These are phyloP conservation scores for Pseudevernia furfuracea DNA, from an alignment of 495 filamentous ascomycete genomes.

Conservation along the genomic window DNA sequence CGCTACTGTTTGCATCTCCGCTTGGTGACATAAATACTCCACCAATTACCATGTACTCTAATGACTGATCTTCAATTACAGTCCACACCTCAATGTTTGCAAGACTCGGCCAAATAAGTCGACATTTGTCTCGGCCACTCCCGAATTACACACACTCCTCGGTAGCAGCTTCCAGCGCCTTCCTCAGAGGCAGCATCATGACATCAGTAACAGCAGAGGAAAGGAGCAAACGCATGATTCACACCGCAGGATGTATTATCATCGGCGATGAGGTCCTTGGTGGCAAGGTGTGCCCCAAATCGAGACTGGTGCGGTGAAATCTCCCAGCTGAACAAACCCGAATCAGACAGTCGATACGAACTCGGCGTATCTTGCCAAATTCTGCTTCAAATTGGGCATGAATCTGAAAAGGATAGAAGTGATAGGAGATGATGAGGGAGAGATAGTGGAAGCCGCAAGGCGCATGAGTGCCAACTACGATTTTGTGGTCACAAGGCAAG, in stretches of 20 bases:
- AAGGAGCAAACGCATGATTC: slow-evolving; percentile 56
- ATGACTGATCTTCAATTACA: neutral
- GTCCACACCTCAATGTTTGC: slow-evolving; percentile 52
- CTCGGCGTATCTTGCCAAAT: slow-evolving; percentile 83
- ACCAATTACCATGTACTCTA: neutral
- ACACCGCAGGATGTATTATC: slow-evolving; percentile 88
- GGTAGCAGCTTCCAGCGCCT: slow-evolving; percentile 35
- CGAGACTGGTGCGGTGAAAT: no score
- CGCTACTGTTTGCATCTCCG: neutral
- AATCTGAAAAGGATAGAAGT: slow-evolving; percentile 83
- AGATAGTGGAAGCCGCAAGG: slow-evolving; percentile 79
- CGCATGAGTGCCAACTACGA: slow-evolving; percentile 86
- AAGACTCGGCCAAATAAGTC: slow-evolving; percentile 62
- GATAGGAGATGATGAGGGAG: slow-evolving; percentile 79
- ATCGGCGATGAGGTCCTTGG: slow-evolving; percentile 95
- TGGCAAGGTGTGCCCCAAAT: slow-evolving; percentile 65
- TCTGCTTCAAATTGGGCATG: slow-evolving; percentile 87
- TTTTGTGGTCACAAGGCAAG: slow-evolving; percentile 73
- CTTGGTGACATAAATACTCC: neutral
- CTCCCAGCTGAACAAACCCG: neutral
- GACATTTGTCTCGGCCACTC: slow-evolving; percentile 60
- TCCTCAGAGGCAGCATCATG: slow-evolving; percentile 39
- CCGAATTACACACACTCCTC: slow-evolving; percentile 47
- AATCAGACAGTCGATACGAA: slow-evolving; percentile 79
- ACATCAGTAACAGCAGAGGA: slow-evolving; percentile 47